Evolutionary conservation across 495 filamentous ascomycete species (phyloP).

Genomic region (Recurvomyces mirabilis): DNA sequence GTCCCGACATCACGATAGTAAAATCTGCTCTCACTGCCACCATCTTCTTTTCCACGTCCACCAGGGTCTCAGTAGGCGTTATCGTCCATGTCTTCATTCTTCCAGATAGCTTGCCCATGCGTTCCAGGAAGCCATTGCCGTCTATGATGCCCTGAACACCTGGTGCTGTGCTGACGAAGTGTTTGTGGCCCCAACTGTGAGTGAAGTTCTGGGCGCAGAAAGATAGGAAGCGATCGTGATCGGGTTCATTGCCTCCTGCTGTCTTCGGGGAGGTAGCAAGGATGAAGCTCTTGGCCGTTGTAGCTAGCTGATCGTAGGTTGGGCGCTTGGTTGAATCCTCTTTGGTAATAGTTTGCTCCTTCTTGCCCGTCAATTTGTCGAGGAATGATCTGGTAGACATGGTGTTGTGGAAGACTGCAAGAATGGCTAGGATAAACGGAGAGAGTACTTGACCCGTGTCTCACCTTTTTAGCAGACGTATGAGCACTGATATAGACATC

Average conservation of each 20-base stretch:
- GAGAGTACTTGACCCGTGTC: too few relatives aligned
- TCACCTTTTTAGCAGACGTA: too few relatives aligned
- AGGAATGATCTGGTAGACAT: too few relatives aligned
- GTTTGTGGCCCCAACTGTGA: slow-evolving; percentile 19
- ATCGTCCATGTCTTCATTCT: slow-evolving; percentile 15
- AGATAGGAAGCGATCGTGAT: slow-evolving; percentile 4
- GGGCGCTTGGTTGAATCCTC: too few relatives aligned
- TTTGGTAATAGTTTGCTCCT: too few relatives aligned
- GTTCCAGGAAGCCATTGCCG: slow-evolving; percentile 14
- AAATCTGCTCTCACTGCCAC: slow-evolving; percentile 17
- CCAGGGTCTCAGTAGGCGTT: slow-evolving; percentile 7
- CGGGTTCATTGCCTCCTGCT: slow-evolving; percentile 9
- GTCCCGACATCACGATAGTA: slow-evolving; percentile 13
- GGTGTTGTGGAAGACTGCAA: too few relatives aligned
- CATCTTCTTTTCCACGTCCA: slow-evolving; percentile 18
- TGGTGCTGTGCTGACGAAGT: slow-evolving; percentile 13
- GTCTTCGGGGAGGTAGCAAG: slow-evolving; percentile 6
- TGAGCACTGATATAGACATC: too few relatives aligned
- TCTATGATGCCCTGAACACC: neutral
- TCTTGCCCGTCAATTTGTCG: too few relatives aligned
- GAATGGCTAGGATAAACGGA: too few relatives aligned
- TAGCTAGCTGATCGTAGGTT: slow-evolving; percentile 10
- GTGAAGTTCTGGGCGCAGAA: slow-evolving; percentile 1
- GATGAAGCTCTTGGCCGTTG: slow-evolving; percentile 8
- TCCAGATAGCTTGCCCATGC: slow-evolving; percentile 7